Percentiles rank a stretch among this genome's conserved stretches.
Conservation (phyloP, 2,329 filamentous ascomycete species). For the Pseudogymnoascus sp. region DNA sequence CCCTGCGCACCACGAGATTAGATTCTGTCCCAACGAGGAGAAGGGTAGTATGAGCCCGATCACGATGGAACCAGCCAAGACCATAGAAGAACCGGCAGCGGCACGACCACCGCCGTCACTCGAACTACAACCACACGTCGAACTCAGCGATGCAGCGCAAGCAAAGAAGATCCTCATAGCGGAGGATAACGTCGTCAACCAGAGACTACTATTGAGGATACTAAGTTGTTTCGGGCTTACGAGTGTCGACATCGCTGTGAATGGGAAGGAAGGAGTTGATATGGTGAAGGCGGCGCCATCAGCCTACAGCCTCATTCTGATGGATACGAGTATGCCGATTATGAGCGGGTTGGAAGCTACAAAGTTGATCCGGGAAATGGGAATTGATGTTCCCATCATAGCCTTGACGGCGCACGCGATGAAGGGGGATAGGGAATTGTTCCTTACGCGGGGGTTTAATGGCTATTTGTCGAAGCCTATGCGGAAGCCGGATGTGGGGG, state of each 20-base stretch:
- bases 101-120: constrained; percentile 16
- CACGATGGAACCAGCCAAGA: constrained; percentile 34
- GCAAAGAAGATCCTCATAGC: constrained; percentile 34
- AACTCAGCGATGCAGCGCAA: constrained; percentile 31
- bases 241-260: constrained; percentile 33
- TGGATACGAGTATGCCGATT: constrained; percentile 53
- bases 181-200: constrained; percentile 37
- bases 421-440: constrained; percentile 44
- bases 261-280: constrained; percentile 36
- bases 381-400: constrained; percentile 38
- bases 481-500: not conserved
- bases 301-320: constrained; percentile 41
- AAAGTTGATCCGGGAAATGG: constrained; percentile 36
- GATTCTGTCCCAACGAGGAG: too few relatives aligned
- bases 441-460: constrained; percentile 31
- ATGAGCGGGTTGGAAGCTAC: constrained; percentile 48
- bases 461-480: not conserved
- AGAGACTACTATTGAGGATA: constrained; percentile 32
- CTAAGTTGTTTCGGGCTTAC: constrained; percentile 33
- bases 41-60: constrained; percentile 36
- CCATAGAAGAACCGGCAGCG: constrained; percentile 14
- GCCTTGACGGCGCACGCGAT: constrained; percentile 49
- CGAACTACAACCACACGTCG: constrained; percentile 18
- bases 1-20: constrained; percentile 33
- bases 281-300: constrained; percentile 34